Base-by-base conservation (phyloP, 768 basidiomycete genomes). In the Xerocomellus intermedius region DNA sequence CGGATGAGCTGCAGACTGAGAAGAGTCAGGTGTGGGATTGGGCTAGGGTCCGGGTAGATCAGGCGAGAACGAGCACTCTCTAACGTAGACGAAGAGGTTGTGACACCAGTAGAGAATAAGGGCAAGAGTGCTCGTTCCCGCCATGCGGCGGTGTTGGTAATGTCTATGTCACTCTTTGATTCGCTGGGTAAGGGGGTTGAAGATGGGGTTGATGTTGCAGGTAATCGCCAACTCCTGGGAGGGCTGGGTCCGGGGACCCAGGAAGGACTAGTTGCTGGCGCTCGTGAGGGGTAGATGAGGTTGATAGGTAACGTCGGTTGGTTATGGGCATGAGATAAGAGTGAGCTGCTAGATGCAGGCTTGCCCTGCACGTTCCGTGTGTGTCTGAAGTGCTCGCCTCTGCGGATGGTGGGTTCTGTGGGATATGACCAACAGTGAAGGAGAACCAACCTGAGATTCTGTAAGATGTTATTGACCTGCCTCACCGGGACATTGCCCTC, bases 341-440 rank as follows among this genome's bases (percentile, higher is more conserved):
- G 66, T 21, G 58, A 52, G 45, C 48, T 38, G 52, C 47, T 58
- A 8, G 60, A 60, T 17, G 36, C 59, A 7, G 61, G 57, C 26
- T 62, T 64, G 28, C 69, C 63, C 52, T 65, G 76, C 7, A 80
- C 58, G 64, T 90, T 90, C 54, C 82, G 84, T 35, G 72, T 61
- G 57, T 80, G 88, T 50, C 87, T 78, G 54, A 85, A 88, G 41
- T 89, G 84, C 66, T 91, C 88, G 10, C 86, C 87, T 64, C 87
- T 89, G 55, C 4, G 30, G 39, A 47, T 4, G 35, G 13, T 21
- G 22, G 6, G 24, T 21, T 51, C 22, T 13, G n/a, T 9, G 54
- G 45, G 50, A 30, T 24, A 22, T 26, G 5, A 39, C n/a, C 16
- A 28, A 26, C 5, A 16, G n/a, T 10, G n/a, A 28, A 51, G 19